These are phyloP conservation scores for Didymella sp. DNA, from an alignment of 2,329 filamentous ascomycete genomes.

Conservation along the genomic window DNA sequence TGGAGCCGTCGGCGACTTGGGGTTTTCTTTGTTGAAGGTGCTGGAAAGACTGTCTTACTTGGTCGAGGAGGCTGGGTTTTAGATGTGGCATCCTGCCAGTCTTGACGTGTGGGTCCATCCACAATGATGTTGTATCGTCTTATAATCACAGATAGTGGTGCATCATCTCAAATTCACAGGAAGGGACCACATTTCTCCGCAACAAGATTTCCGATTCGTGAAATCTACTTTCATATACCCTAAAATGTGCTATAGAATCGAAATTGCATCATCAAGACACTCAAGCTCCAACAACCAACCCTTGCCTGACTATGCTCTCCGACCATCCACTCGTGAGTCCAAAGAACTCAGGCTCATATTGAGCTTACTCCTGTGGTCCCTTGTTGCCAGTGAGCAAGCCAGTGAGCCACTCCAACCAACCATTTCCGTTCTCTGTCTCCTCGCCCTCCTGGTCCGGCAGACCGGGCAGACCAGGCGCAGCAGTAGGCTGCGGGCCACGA, in stretches of 20 bases:
- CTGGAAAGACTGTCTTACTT: too few relatives aligned
- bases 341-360: too few relatives aligned
- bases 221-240: background rate
- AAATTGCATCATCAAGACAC: conserved; percentile 1
- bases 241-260: background rate
- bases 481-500: conserved; percentile 22
- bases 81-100: too few relatives aligned
- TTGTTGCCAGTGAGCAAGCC: conserved; percentile 3
- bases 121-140: too few relatives aligned
- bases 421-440: conserved; percentile 1
- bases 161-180: background rate
- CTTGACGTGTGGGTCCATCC: too few relatives aligned
- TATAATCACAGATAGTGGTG: too few relatives aligned
- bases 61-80: too few relatives aligned
- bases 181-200: background rate
- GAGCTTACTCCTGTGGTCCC: too few relatives aligned
- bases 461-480: conserved; percentile 9
- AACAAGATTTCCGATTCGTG: background rate
- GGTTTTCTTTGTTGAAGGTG: too few relatives aligned
- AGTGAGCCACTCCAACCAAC: conserved; percentile 19
- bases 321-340: too few relatives aligned
- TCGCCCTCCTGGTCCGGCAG: conserved; percentile 6
- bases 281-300: too few relatives aligned
- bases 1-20: background rate
- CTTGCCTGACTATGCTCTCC: too few relatives aligned